phyloP scores from a whole-genome alignment of 2,329 filamentous ascomycete species.

The Aspergillus tanneri region DNA sequence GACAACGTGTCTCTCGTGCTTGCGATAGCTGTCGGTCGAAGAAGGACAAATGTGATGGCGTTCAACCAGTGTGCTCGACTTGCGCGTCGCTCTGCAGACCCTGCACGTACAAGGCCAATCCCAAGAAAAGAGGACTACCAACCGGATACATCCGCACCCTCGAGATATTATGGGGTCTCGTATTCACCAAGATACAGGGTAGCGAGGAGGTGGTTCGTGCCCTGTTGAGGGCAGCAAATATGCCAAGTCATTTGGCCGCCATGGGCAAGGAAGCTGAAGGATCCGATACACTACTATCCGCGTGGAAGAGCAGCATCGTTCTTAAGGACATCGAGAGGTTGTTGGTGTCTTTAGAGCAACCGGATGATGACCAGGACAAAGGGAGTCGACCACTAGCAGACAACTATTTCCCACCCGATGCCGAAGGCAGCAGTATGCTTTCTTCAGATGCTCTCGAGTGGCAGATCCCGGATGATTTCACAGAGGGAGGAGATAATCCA shows the following conservation, averaged over 20 bases:
- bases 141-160: slow-evolving; percentile 77
- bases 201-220: slow-evolving; percentile 59
- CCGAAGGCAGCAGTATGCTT: slow-evolving; percentile 33
- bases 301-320: slow-evolving; percentile 63
- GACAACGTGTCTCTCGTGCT: slow-evolving; percentile 65
- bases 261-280: slow-evolving; percentile 46
- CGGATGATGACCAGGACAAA: slow-evolving; percentile 40
- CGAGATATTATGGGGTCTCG: slow-evolving; percentile 66
- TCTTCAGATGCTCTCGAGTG: slow-evolving; percentile 35
- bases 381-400: slow-evolving; percentile 26
- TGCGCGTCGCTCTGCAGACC: slow-evolving; percentile 62
- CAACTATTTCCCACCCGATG: slow-evolving; percentile 29
- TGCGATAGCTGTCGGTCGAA: slow-evolving; percentile 68
- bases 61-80: slow-evolving; percentile 64
- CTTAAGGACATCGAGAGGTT: slow-evolving; percentile 63
- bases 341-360: slow-evolving; percentile 48
- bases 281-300: slow-evolving; percentile 58
- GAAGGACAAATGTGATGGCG: slow-evolving; percentile 71
- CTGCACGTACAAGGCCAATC: slow-evolving; percentile 70
- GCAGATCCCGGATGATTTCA: slow-evolving; percentile 31
- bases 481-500: slow-evolving; percentile 18
- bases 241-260: slow-evolving; percentile 34
- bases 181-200: slow-evolving; percentile 62
- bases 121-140: slow-evolving; percentile 74
- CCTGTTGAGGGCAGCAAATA: slow-evolving; percentile 52